Base-by-base conservation (phyloP, 139 green algal genomes). In the Pseudopediastrum boryanum region DNA sequence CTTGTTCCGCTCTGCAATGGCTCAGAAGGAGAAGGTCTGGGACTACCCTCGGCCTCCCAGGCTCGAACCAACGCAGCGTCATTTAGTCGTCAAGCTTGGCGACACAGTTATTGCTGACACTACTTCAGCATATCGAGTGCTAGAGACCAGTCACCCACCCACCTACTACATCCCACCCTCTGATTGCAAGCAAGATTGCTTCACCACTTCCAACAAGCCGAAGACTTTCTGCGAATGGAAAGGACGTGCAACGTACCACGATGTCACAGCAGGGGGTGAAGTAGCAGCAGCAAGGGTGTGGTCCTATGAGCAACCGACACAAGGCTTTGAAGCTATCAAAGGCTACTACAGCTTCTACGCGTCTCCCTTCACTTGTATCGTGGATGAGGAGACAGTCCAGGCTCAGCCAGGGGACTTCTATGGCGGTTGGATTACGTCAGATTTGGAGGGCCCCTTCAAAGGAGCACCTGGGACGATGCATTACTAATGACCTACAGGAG, bases 281-380 rank as follows among this genome's bases (percentile, higher is more conserved):
- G 64, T 38, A 19, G 64, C 64, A 23, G 52, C 51, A 25, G 64
- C 64, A 7, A 71, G 64, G 64, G 64, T 71, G 12, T 71, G 64
- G 64, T 71, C 64, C 35, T 71, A 71, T 10, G 39, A 71, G 36
- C 13, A 71, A 39, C 64, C 64, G 21, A 71, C 64, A 23, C 36
- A 71, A 4, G 39, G 39, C 36, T 71, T 71, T 71, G 33, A 39
- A 25, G 36, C 64, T 23, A 71, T 71, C 64, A 54, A 51, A 41
- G 64, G 64, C 36, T 71, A 71, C 36, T 71, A 71, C 64, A 71
- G 64, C 64, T 71, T 71, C 36, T 71, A 71, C 36, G 64, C 64
- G 39, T 71, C 64, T 7, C 64, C 64, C 4, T 71, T 71, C 35
- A 71, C 64, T 1, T 71, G 64, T 25, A 29, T 27, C 2, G 64